Evolutionary conservation across 2,329 filamentous ascomycete species (phyloP).

Genomic region (Fusarium lyarnte): DNA sequence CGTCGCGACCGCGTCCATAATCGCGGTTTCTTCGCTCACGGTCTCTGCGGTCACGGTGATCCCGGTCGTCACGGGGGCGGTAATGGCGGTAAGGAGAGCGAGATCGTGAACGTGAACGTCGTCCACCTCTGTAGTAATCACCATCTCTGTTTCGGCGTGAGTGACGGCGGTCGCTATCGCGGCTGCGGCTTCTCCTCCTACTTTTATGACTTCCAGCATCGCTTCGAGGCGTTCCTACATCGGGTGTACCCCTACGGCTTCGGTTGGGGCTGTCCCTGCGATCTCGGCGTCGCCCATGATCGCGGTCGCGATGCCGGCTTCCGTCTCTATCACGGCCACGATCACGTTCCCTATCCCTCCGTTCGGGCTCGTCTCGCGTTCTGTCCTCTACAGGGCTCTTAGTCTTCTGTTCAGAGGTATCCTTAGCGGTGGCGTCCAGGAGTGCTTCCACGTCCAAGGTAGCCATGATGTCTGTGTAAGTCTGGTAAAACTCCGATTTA

Average conservation of each 20-base stretch:
- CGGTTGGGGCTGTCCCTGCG: slow-evolving; percentile 65
- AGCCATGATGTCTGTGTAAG: slow-evolving; percentile 53
- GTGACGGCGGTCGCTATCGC: slow-evolving; percentile 78
- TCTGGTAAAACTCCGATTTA: slow-evolving; percentile 7
- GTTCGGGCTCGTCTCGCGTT: slow-evolving; percentile 55
- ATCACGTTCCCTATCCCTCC: slow-evolving; percentile 67
- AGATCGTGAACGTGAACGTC: slow-evolving; percentile 73
- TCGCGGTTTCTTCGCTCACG: slow-evolving; percentile 63
- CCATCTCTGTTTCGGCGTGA: slow-evolving; percentile 78
- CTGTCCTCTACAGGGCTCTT: slow-evolving; percentile 62
- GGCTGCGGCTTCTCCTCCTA: slow-evolving; percentile 81
- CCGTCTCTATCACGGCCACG: slow-evolving; percentile 65
- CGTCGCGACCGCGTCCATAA: slow-evolving; percentile 64
- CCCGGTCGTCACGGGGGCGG: slow-evolving; percentile 64
- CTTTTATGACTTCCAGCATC: slow-evolving; percentile 84
- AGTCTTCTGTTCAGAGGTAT: slow-evolving; percentile 60
- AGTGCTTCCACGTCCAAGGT: slow-evolving; percentile 85
- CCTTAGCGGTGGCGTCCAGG: slow-evolving; percentile 83
- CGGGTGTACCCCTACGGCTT: slow-evolving; percentile 59
- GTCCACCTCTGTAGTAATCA: slow-evolving; percentile 70
- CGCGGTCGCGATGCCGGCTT: slow-evolving; percentile 65
- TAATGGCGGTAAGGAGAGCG: slow-evolving; percentile 74
- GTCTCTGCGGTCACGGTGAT: slow-evolving; percentile 61
- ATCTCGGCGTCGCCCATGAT: slow-evolving; percentile 56
- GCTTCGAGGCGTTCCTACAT: slow-evolving; percentile 75